Base-by-base conservation (phyloP, 345 rosid genomes). In the Euclidium syriacum region DNA sequence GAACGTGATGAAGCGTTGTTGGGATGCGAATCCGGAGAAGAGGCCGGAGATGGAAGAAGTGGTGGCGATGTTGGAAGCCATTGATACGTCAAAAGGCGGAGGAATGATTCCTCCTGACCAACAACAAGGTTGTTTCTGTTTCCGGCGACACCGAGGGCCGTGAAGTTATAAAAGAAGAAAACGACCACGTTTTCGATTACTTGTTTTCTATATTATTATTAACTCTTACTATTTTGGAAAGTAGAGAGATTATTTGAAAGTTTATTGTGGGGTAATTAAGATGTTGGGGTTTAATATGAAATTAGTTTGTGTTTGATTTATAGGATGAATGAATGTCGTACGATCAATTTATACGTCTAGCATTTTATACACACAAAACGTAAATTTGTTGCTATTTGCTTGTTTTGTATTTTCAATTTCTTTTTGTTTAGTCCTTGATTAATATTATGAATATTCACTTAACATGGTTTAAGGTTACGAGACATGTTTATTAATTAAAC, bases 21-120 rank as follows among this genome's bases (percentile, higher is more conserved):
- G 99, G 99, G 97, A 94, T 63, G 97, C 95, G 4, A 90, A 85
- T 71, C 88, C 91, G 6, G 99, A 90, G 69, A 94, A 72, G 75
- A 79, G 97, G 30, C 99, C 97, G 0, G 96, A 87, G 76, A 94
- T 94, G 99, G 96, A 85, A 1, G 95, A 90, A 67, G 97, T 82
- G 53, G 97, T 94, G 40, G 23, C 86, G 2, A 65, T 90, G 91
- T 58, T 94, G 79, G 95, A 90, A 78, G 90, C 83, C 10, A 80
- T 94, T 1, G 97, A 94, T 82, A 84, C 96, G 33, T 75, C 96
- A 5, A 94, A 85, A 73, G 99, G 99, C 1, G 96, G 99, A 39
- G 99, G 96, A 24, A 90, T 94, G 97, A 85, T 90, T 52, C 99
- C 97, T 38, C 48, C 68, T 0, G 97, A 90, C 68, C 99, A 94